Conservation (phyloP, 805 yeast genomes). For the Starmerella ratchasimensis region DNA sequence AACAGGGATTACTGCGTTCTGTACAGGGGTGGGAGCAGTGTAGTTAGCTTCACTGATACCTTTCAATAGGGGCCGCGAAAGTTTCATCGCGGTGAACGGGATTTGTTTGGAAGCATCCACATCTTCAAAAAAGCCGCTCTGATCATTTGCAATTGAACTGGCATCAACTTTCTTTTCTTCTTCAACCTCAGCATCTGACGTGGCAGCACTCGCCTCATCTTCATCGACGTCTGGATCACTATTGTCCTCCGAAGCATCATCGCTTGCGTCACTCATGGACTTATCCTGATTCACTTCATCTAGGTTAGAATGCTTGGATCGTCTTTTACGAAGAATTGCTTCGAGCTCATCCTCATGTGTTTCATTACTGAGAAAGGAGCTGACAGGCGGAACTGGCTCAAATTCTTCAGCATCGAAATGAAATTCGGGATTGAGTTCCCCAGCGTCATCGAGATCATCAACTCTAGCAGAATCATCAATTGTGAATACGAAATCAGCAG, state of each 20-base stretch:
- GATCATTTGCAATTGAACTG: constrained; percentile 24
- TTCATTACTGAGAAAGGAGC: too few relatives aligned
- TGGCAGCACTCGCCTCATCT: constrained; percentile 34
- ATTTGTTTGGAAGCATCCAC: constrained; percentile 33
- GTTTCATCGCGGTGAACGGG: constrained; percentile 60
- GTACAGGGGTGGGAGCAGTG: constrained; percentile 84
- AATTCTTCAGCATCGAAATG: constrained; percentile 49
- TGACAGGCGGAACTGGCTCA: constrained; percentile 27
- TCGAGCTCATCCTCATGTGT: constrained; percentile 74
- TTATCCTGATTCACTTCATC: not conserved
- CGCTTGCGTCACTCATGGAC: too few relatives aligned
- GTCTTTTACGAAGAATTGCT: constrained; percentile 72
- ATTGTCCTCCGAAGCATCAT: too few relatives aligned
- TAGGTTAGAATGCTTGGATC: constrained; percentile 24
- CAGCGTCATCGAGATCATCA: constrained; percentile 22
- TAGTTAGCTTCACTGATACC: constrained; percentile 74
- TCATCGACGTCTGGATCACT: too few relatives aligned
- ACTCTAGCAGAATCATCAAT: constrained; percentile 20
- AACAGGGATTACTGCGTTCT: constrained; percentile 82
- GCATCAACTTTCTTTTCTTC: constrained; percentile 35
- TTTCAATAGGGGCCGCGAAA: constrained; percentile 81
- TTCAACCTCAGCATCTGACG: constrained; percentile 33
- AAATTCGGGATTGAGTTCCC: constrained; percentile 60
- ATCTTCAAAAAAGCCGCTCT: constrained; percentile 26
- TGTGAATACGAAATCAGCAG: constrained; percentile 18